A percentile compares a stretch with the other conserved stretches of the same genome.
Conservation (phyloP, 2,329 filamentous ascomycete species). For the Epichloe sibirici region DNA sequence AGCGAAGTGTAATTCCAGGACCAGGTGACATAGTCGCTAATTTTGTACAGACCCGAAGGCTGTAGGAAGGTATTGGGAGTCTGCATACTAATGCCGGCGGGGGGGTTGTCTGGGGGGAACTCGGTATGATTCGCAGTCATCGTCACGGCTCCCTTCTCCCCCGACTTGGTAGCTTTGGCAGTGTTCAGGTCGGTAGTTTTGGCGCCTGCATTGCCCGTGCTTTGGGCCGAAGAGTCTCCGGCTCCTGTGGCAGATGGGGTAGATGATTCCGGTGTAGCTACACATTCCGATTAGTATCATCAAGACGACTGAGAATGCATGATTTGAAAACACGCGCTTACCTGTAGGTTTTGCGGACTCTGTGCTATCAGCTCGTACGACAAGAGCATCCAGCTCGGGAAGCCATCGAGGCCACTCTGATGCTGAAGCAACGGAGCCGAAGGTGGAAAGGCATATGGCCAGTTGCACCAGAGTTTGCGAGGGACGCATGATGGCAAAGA, state of each 20-base stretch:
- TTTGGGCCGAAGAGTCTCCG: background rate
- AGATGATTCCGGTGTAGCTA: conserved; percentile 1
- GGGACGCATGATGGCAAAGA: conserved; percentile 30
- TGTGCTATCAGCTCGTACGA: conserved; percentile 34
- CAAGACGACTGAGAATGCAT: background rate
- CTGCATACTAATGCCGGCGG: conserved; percentile 40
- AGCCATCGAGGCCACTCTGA: conserved; percentile 46
- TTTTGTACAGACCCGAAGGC: conserved; percentile 43
- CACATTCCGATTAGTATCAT: background rate
- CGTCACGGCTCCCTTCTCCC: conserved; percentile 12
- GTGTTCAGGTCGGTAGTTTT: conserved; percentile 31
- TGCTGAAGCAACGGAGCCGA: conserved; percentile 37
- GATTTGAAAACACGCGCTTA: conserved; percentile 1
- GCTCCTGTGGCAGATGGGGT: conserved; percentile 8
- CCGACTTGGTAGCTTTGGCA: conserved; percentile 14
- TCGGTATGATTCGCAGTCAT: conserved; percentile 23
- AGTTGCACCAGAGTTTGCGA: conserved; percentile 33
- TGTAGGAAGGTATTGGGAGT: conserved; percentile 33
- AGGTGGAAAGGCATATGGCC: conserved; percentile 36
- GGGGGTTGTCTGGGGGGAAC: conserved; percentile 32
- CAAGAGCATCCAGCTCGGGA: conserved; percentile 38
- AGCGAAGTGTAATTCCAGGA: conserved; percentile 56
- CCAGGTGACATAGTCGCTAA: conserved; percentile 47
- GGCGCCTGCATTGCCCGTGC: conserved; percentile 8
- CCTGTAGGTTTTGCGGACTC: conserved; percentile 6